phyloP scores from a whole-genome alignment of 179 eudicot species.

The Silene noctiflora region DNA sequence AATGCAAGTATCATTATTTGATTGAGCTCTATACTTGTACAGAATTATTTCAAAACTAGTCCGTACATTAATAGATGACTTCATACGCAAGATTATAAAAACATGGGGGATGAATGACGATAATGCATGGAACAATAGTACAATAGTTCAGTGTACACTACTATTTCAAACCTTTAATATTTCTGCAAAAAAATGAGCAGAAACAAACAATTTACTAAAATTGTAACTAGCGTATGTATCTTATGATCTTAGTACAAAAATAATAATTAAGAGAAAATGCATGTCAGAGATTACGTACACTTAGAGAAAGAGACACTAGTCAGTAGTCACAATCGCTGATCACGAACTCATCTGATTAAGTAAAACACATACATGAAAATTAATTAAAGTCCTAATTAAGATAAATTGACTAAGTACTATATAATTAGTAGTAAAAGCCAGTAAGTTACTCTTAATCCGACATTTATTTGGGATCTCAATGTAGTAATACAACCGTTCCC shows the following conservation, averaged over 20 bases:
- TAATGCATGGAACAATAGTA: not conserved
- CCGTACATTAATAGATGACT: too few species aligned
- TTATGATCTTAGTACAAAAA: not conserved
- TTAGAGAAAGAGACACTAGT: slow-evolving; percentile 25
- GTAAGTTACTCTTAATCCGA: slow-evolving; percentile 21
- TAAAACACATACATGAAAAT: not conserved
- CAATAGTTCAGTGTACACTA: not conserved
- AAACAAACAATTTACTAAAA: slow-evolving; percentile 10
- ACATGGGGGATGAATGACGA: not conserved
- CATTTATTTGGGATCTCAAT: slow-evolving; percentile 39
- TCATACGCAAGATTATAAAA: too few species aligned
- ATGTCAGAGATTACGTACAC: slow-evolving; percentile 16
- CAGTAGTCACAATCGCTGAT: slow-evolving; percentile 1
- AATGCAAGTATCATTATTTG: too few species aligned
- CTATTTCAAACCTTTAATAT: slow-evolving; percentile 3
- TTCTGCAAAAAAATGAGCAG: not conserved
- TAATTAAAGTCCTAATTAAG: too few species aligned
- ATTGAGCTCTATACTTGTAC: too few species aligned
- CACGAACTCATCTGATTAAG: slow-evolving; percentile 22
- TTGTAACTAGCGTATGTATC: not conserved
- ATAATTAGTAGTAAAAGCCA: slow-evolving; percentile 22
- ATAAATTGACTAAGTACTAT: not conserved
- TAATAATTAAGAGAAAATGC: not conserved
- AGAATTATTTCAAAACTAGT: too few species aligned
- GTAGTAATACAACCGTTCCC: slow-evolving; percentile 24